Conservation (phyloP, 805 yeast species). For the Candida hungchunana region DNA sequence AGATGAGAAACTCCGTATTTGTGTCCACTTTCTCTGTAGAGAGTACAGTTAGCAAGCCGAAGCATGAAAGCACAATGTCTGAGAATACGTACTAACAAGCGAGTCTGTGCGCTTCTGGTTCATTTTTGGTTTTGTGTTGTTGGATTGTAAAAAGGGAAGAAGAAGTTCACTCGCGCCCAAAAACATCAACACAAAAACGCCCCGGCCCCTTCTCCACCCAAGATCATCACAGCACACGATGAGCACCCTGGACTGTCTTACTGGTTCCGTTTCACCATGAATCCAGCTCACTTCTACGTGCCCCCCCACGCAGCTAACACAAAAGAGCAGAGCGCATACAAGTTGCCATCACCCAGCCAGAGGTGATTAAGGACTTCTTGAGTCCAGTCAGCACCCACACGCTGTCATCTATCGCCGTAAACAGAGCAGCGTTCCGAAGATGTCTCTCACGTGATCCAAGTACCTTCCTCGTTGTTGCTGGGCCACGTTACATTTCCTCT, state of each 20-base stretch:
- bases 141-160: no score
- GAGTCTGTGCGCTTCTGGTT: conserved; percentile 40
- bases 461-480: no score
- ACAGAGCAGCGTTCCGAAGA: background rate
- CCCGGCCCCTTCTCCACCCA: no score
- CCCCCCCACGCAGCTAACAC: background rate
- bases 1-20: conserved; percentile 46
- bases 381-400: conserved; percentile 9
- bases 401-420: background rate
- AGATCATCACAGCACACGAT: no score
- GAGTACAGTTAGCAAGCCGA: conserved; percentile 1
- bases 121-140: no score
- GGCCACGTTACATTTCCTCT: no score
- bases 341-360: conserved; percentile 19
- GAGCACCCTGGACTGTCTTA: no score
- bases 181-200: no score
- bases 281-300: background rate
- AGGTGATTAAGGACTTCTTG: conserved; percentile 14
- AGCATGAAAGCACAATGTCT: background rate
- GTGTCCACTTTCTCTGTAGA: conserved; percentile 44
- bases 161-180: no score
- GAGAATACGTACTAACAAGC: conserved; percentile 32
- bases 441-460: background rate
- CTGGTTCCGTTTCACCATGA: conserved; percentile 10
- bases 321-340: conserved; percentile 12